Evolutionary conservation across 2,329 filamentous ascomycete genomes (phyloP).

Genomic region (Magnaporthiopsis rhizophila): DNA sequence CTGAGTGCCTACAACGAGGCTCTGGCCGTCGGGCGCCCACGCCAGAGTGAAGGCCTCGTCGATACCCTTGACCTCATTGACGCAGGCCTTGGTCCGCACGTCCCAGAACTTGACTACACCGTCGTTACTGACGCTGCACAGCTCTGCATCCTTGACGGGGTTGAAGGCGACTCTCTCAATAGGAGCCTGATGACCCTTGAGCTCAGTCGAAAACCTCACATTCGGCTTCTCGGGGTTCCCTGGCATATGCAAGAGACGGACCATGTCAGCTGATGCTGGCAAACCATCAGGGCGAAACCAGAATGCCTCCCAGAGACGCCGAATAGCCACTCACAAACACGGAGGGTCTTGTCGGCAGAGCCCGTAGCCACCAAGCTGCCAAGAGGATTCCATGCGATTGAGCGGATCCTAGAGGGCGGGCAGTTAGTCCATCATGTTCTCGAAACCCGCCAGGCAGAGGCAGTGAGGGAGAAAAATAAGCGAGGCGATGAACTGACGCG

Average conservation of each 20-base stretch:
- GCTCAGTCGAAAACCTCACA: constrained; percentile 66
- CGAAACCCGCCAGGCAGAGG: neutral
- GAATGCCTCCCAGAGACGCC: neutral
- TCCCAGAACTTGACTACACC: constrained; percentile 76
- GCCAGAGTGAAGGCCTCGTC: constrained; percentile 63
- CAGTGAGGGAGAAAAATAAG: constrained; percentile 10
- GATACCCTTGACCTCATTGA: constrained; percentile 60
- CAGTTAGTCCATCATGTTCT: neutral
- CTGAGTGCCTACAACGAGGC: constrained; percentile 65
- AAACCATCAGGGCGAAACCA: neutral
- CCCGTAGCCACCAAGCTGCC: constrained; percentile 81
- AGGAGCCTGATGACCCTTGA: constrained; percentile 56
- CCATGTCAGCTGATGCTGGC: neutral
- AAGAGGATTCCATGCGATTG: constrained; percentile 82
- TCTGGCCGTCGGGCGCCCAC: constrained; percentile 65
- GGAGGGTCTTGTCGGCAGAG: constrained; percentile 58
- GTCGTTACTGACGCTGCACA: constrained; percentile 67
- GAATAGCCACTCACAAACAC: constrained; percentile 52
- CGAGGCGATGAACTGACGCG: neutral
- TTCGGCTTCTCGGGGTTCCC: constrained; percentile 71
- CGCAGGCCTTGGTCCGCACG: constrained; percentile 61
- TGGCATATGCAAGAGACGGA: constrained; percentile 17
- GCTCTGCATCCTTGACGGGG: constrained; percentile 66
- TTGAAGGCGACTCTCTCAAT: constrained; percentile 76
- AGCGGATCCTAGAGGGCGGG: constrained; percentile 50